Evolutionary conservation across 2,329 filamentous ascomycete genomes (phyloP).

Genomic region (Diaporthe vexans): DNA sequence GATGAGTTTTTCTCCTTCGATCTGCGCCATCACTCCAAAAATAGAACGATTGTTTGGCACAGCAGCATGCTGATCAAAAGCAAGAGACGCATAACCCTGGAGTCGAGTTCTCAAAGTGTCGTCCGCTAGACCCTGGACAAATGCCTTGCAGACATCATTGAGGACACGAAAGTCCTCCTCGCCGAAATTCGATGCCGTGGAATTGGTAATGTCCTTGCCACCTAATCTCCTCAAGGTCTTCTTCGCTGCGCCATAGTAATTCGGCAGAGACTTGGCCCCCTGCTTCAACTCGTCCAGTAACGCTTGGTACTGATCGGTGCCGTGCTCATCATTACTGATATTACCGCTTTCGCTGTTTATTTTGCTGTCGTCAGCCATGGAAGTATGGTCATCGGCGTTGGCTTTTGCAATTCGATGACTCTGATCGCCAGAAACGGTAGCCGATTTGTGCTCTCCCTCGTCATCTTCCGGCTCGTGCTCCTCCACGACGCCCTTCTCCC

Average conservation of each 20-base stretch:
- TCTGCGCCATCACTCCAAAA: slow-evolving; percentile 65
- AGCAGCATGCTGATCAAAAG: slow-evolving; percentile 49
- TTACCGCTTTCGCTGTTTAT: not conserved
- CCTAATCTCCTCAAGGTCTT: slow-evolving; percentile 63
- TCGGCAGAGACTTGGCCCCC: slow-evolving; percentile 54
- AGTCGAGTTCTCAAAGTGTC: slow-evolving; percentile 60
- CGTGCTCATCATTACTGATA: slow-evolving; percentile 11
- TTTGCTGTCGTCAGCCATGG: slow-evolving; percentile 34
- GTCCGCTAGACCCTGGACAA: slow-evolving; percentile 68
- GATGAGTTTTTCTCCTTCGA: slow-evolving; percentile 69
- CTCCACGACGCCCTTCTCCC: slow-evolving; percentile 71
- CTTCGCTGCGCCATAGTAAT: slow-evolving; percentile 65
- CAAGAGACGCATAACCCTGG: slow-evolving; percentile 61
- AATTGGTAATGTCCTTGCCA: slow-evolving; percentile 64
- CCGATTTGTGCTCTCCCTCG: slow-evolving; percentile 53
- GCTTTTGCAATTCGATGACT: not conserved
- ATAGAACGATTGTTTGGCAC: slow-evolving; percentile 60
- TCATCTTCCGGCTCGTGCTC: slow-evolving; percentile 54
- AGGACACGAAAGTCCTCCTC: slow-evolving; percentile 62
- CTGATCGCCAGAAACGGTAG: slow-evolving; percentile 6
- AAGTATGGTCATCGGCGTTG: slow-evolving; percentile 35
- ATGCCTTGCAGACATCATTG: slow-evolving; percentile 66
- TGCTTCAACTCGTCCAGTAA: slow-evolving; percentile 56
- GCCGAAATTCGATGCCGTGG: slow-evolving; percentile 60
- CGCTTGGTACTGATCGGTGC: slow-evolving; percentile 21